Conservation (phyloP, 495 filamentous ascomycete species). For the Hypoxylon perforatum region DNA sequence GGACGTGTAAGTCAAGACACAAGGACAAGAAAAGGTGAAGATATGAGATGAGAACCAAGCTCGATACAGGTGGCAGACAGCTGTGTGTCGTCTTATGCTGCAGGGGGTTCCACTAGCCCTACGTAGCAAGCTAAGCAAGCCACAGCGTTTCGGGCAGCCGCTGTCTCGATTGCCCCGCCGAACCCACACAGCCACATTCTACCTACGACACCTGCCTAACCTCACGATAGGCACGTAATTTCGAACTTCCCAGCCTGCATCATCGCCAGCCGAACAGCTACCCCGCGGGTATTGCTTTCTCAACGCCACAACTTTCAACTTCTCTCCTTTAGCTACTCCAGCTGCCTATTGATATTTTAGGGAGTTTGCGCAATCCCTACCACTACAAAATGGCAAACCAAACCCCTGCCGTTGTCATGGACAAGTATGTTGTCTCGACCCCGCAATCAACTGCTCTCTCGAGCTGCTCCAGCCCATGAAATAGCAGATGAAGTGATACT, state of each 20-base stretch:
- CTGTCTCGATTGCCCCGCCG: slow-evolving; percentile 1
- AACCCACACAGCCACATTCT: slow-evolving; percentile 31
- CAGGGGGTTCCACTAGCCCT: background rate
- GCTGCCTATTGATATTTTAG: slow-evolving; percentile 30
- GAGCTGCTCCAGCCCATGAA: slow-evolving; percentile 4
- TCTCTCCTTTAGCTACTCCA: background rate
- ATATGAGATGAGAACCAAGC: background rate
- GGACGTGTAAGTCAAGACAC: too few species aligned
- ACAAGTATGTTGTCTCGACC: slow-evolving; percentile 85
- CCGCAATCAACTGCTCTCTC: slow-evolving; percentile 21
- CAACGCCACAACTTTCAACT: slow-evolving; percentile 18
- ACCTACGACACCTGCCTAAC: slow-evolving; percentile 14
- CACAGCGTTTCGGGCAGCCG: background rate
- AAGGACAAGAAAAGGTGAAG: background rate
- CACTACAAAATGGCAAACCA: slow-evolving; percentile 81
- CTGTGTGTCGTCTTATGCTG: background rate
- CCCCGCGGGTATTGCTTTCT: slow-evolving; percentile 26
- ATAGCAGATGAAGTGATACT: slow-evolving; percentile 42
- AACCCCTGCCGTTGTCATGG: slow-evolving; percentile 99
- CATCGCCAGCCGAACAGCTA: slow-evolving; percentile 35
- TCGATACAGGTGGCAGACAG: background rate
- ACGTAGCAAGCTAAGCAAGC: background rate
- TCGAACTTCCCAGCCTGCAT: slow-evolving; percentile 28
- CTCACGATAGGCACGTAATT: slow-evolving; percentile 43
- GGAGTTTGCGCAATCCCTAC: slow-evolving; percentile 39